Evolutionary conservation across 352 stramenopile species (phyloP).

Genomic region (Globisporangium spiculum): DNA sequence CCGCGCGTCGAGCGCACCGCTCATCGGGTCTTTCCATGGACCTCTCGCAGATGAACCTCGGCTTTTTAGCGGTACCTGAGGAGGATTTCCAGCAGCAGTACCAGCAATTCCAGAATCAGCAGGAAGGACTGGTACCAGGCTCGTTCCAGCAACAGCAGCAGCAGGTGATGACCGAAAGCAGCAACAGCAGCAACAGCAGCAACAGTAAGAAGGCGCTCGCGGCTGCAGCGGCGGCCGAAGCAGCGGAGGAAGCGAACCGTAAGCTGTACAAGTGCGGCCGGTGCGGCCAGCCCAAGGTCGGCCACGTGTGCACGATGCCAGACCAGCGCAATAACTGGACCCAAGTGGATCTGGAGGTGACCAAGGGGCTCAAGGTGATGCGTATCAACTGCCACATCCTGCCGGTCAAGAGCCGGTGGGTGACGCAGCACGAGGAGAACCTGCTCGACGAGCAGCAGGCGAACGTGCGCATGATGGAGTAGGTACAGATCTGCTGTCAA

Average conservation of each 20-base stretch:
- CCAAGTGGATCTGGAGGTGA: constrained; percentile 74
- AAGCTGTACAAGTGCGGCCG: constrained; percentile 88
- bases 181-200: constrained; percentile 21
- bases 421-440: constrained; percentile 65
- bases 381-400: constrained; percentile 75
- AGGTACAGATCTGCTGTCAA: background rate
- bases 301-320: constrained; percentile 84
- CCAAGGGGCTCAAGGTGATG: constrained; percentile 70
- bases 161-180: constrained; percentile 12
- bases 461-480: background rate
- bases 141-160: background rate
- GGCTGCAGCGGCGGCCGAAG: background rate
- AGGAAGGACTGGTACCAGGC: constrained; percentile 15
- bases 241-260: constrained; percentile 43
- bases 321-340: constrained; percentile 86
- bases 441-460: constrained; percentile 14
- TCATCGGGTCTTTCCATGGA: constrained; percentile 81
- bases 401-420: constrained; percentile 63
- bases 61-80: constrained; percentile 63
- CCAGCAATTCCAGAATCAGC: constrained; percentile 22
- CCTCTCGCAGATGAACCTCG: constrained; percentile 79
- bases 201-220: constrained; percentile 27
- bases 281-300: constrained; percentile 82
- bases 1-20: constrained; percentile 34
- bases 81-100: constrained; percentile 48